phyloP scores from a whole-genome alignment of 1,284 basidiomycete genomes.

The Ceratobasidium sp. region DNA sequence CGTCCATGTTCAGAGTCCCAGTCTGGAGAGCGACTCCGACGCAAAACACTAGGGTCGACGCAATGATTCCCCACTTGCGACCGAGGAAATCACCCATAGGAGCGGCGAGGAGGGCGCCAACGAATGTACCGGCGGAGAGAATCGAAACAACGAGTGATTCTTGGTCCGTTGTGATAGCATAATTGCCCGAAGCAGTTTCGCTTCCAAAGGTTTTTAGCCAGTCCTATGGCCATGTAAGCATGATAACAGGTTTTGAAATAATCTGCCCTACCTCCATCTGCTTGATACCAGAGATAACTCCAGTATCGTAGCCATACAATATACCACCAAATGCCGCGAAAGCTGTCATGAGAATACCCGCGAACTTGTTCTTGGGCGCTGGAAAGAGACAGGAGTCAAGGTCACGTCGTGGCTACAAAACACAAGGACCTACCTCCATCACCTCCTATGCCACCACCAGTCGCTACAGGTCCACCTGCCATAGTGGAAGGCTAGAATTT shows the following conservation, averaged over 20 bases:
- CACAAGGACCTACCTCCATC: constrained; percentile 56
- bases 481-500: constrained; percentile 54
- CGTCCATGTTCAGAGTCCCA: neutral
- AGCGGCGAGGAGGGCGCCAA: constrained; percentile 58
- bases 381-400: neutral
- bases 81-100: constrained; percentile 67
- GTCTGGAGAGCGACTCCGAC: constrained; percentile 76
- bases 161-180: constrained; percentile 63
- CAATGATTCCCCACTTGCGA: constrained; percentile 73
- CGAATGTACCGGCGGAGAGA: constrained; percentile 80
- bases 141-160: constrained; percentile 78
- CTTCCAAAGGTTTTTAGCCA: constrained; percentile 66
- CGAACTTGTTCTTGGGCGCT: constrained; percentile 64
- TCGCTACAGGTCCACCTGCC: constrained; percentile 67
- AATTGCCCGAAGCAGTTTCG: constrained; percentile 52
- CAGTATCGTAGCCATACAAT: constrained; percentile 84
- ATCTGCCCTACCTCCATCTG: constrained; percentile 58
- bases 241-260: neutral
- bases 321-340: constrained; percentile 92
- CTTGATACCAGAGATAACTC: constrained; percentile 80
- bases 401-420: neutral
- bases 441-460: constrained; percentile 62
- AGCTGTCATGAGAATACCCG: constrained; percentile 69
- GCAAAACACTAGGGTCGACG: constrained; percentile 71
- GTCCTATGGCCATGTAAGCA: constrained; percentile 32